Base-by-base conservation (phyloP, 306 rosid species). In the Rosa rugosa region DNA sequence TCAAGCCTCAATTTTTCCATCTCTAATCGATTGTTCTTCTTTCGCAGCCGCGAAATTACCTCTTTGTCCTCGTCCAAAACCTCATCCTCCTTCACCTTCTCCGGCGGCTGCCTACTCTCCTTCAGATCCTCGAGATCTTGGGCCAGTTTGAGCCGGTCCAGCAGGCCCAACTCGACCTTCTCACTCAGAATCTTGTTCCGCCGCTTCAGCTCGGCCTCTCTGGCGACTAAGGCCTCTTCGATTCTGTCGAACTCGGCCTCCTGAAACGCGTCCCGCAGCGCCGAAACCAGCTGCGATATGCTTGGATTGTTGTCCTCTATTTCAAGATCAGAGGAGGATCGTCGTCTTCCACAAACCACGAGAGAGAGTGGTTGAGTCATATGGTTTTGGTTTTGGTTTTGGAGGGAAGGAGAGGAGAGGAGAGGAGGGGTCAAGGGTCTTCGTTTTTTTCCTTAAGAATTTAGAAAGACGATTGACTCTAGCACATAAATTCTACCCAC, bases 181-280 rank as follows among this genome's bases (percentile, higher is more conserved):
- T n/a, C 11, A 5, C 5, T 4, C 17, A 7, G 31, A 3, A 8
- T 57, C 5, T 22, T 1, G 4, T 20, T 57, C 31, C 2, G 63
- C 27, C 36, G 65, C 40, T 70, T 80, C 73, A 81, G 51, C 3
- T 73, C 46, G 10, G 27, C 54, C 16, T 77, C 85, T 53, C 75
- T 63, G 0, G 42, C 40, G 20, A 77, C 59, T 2, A 82, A 36
- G 16, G 57, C 40, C 69, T 2, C 11, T 14, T 63, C n/a, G 69
- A 11, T 17, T 63, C 69, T 5, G 69, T 63, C 69, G 41, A 63
- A 63, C 5, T 31, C 69, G 41, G 41, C 41, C n/a, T 16, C 1
- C n/a, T 0, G n/a, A 36, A 63, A 63, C 11, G 69, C 31, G 69
- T 31, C 69, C 7, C 69, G 42, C 20, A 63, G 69, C 20, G n/a